phyloP scores from a whole-genome alignment of 2,329 filamentous ascomycete species.

The Geoglossum cookeanum region DNA sequence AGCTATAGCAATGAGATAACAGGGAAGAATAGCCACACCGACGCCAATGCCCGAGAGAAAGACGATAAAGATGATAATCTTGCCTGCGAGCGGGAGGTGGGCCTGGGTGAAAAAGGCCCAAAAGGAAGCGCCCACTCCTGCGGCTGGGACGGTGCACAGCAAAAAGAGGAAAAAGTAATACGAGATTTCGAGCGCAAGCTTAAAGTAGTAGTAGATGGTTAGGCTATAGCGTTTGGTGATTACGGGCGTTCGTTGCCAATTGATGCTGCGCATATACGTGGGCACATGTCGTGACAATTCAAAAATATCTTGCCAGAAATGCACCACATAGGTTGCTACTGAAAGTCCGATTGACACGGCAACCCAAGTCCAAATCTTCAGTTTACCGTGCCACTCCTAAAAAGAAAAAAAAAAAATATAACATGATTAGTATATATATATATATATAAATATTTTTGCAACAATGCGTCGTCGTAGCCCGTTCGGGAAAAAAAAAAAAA shows the following conservation, averaged over 20 bases:
- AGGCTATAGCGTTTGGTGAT: neutral
- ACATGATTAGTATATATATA: no score
- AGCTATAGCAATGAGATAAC: neutral
- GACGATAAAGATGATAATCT: neutral
- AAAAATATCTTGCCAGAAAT: neutral
- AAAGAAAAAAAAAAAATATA: neutral
- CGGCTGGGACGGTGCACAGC: neutral
- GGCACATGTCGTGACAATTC: neutral
- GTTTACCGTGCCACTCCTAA: neutral
- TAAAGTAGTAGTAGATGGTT: neutral
- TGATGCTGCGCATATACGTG: neutral
- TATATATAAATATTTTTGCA: neutral
- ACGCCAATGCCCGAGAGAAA: neutral
- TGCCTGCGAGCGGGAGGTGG: neutral
- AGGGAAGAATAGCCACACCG: neutral
- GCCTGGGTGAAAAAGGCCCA: neutral
- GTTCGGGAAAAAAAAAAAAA: no score
- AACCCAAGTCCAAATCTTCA: neutral
- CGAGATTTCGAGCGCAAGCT: neutral
- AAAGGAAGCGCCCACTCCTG: neutral
- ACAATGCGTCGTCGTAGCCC: neutral
- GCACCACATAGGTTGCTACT: neutral
- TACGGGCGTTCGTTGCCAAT: neutral
- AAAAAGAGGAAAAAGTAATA: neutral
- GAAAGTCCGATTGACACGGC: neutral